phyloP scores from a whole-genome alignment of 495 filamentous ascomycete genomes.

The Annulohypoxylon bovei region DNA sequence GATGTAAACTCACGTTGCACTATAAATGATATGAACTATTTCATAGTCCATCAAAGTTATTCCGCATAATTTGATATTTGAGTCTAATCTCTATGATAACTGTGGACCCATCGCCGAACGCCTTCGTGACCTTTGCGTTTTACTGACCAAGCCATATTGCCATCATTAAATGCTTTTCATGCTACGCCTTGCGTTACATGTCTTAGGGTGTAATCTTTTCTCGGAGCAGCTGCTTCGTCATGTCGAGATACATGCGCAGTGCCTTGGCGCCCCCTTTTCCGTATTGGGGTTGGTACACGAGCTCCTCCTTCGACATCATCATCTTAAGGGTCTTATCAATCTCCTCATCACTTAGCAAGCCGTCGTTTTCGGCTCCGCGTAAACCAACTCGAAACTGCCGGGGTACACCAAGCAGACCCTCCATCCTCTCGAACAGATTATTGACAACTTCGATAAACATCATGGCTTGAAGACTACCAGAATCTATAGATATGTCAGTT shows the following conservation, averaged over 20 bases:
- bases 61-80: background rate
- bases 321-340: constrained; percentile 14
- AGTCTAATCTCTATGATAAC: background rate
- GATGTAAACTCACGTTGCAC: too few species aligned
- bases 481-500: constrained; percentile 24
- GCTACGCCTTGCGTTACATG: background rate
- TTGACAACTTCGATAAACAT: constrained; percentile 36
- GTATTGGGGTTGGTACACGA: constrained; percentile 14
- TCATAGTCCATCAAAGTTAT: background rate
- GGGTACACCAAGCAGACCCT: constrained; percentile 36
- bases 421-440: constrained; percentile 37
- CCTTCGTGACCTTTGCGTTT: background rate
- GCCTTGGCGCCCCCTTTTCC: constrained; percentile 38
- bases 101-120: background rate
- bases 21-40: background rate
- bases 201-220: constrained; percentile 31
- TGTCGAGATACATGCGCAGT: constrained; percentile 29
- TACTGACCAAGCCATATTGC: background rate
- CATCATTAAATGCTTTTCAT: background rate
- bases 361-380: background rate
- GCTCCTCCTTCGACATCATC: constrained; percentile 29
- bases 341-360: constrained; percentile 23
- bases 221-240: constrained; percentile 19
- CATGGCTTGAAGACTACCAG: constrained; percentile 37
- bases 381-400: constrained; percentile 18